Conservation (phyloP, 2,329 filamentous ascomycete species). For the Stylonectria norvegica region DNA sequence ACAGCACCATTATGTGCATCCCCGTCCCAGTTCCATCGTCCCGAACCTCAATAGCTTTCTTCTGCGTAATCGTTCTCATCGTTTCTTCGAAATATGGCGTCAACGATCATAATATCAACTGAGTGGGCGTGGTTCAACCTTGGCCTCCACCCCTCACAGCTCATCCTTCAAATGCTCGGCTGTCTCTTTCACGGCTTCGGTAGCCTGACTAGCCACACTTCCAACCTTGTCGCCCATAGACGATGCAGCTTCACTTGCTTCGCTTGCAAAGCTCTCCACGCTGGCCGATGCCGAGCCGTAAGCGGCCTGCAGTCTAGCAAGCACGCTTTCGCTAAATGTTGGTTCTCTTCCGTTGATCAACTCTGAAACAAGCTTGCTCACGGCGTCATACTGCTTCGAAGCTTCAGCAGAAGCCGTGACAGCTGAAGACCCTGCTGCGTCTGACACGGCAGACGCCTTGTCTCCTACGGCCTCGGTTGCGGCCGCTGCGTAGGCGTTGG, state of each 20-base stretch:
- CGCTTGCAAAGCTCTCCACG: slow-evolving; percentile 41
- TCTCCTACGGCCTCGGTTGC: slow-evolving; percentile 47
- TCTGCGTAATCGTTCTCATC: slow-evolving; percentile 5
- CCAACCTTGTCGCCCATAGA: slow-evolving; percentile 35
- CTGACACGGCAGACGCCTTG: slow-evolving; percentile 35
- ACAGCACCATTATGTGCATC: not conserved
- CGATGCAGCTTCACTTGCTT: slow-evolving; percentile 33
- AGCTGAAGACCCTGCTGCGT: slow-evolving; percentile 50
- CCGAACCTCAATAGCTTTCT: slow-evolving; percentile 9
- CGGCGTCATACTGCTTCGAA: slow-evolving; percentile 62
- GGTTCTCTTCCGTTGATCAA: slow-evolving; percentile 74
- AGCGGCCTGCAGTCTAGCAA: slow-evolving; percentile 65
- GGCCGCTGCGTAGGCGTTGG: slow-evolving; percentile 56
- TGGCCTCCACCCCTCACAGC: slow-evolving; percentile 30
- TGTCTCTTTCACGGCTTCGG: slow-evolving; percentile 41
- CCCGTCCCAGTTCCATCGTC: slow-evolving; percentile 7
- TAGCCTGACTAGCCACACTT: slow-evolving; percentile 39
- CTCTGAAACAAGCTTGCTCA: slow-evolving; percentile 72
- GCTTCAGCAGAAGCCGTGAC: slow-evolving; percentile 60
- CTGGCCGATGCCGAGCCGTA: slow-evolving; percentile 66
- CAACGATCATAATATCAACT: slow-evolving; percentile 27
- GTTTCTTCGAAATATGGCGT: slow-evolving; percentile 11
- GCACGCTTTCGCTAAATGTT: slow-evolving; percentile 76
- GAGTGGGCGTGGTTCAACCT: slow-evolving; percentile 28
- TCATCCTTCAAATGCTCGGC: slow-evolving; percentile 39